Percentiles rank a stretch among this genome's conserved stretches.
phyloP scores from a whole-genome alignment of 1,284 basidiomycete species.

The Rhodofomes roseus region DNA sequence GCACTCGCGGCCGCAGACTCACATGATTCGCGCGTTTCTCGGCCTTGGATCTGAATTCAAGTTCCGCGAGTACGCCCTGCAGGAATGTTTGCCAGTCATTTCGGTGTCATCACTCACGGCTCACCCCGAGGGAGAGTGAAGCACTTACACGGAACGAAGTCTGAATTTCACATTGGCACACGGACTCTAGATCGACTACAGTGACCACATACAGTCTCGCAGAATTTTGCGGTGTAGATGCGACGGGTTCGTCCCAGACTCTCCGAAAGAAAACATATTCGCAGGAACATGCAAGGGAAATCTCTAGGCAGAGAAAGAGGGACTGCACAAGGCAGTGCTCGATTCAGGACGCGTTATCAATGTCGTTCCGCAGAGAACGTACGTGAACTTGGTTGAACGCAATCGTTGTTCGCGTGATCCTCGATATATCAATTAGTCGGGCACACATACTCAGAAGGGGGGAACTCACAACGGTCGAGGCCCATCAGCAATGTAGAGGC shows the following conservation, averaged over 20 bases:
- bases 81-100: background rate
- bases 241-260: background rate
- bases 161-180: background rate
- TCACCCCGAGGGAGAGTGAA: background rate
- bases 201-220: background rate
- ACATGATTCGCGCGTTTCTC: background rate
- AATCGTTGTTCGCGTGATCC: too few relatives aligned
- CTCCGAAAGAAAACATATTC: background rate
- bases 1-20: background rate
- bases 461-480: background rate
- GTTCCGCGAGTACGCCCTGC: background rate
- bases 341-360: background rate
- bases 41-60: background rate
- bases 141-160: background rate
- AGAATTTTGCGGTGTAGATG: background rate
- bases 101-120: background rate
- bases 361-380: background rate
- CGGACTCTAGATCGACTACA: too few relatives aligned
- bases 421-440: background rate
- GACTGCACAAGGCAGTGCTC: background rate
- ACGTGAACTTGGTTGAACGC: background rate
- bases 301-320: background rate
- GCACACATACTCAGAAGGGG: background rate
- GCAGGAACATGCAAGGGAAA: background rate
- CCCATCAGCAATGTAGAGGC: background rate